Base-by-base conservation (phyloP, 768 basidiomycete genomes). In the Termitomyces bulborhizus region DNA sequence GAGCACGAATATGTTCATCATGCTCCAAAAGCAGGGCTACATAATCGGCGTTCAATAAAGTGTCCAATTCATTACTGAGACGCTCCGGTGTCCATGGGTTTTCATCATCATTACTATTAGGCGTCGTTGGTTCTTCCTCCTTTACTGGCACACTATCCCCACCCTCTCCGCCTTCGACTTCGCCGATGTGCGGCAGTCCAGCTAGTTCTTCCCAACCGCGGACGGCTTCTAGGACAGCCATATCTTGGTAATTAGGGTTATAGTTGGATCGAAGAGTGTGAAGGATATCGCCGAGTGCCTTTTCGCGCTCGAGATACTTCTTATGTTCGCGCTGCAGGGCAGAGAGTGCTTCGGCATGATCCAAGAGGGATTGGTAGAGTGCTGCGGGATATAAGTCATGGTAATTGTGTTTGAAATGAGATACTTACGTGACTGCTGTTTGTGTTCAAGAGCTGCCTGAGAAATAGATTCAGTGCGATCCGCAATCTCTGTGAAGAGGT, bases 191-290 rank as follows among this genome's bases (percentile, higher is more conserved):
- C 1, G 85, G 85, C 18, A 89, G 69, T 1, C 80, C 79, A 12
- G 86, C 84, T 7, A 85, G 76, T 42, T 79, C 84, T 66, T 93
- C 90, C 86, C 91, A 98, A 13, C 94, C 95, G 46, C 93, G 85
- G 15, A 98, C 94, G 16, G 96, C 95, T 62, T 96, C 95, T 29
- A 97, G 81, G 46, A 98, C 96, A 2, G 93, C 94, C 96, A 99
- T 98, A 66, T 99, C 96, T 68, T 98, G 95, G 71, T 98, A 98
- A 69, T 99, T 99, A 15, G 96, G 96, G 68, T 99, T 99, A 73
- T 97, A 98, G 4, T 88, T 86, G 9, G 82, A 80, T 21, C 91
- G 81, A 11, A 99, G 81, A 29, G 85, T 75, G 55, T 85, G 80
- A 6, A 99, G 79, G 49, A 99, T 90, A n/a, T 85, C 81, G 24